Evolutionary conservation across 208 protist species (phyloP).

Genomic region (Dictyostelium gargantuum): DNA sequence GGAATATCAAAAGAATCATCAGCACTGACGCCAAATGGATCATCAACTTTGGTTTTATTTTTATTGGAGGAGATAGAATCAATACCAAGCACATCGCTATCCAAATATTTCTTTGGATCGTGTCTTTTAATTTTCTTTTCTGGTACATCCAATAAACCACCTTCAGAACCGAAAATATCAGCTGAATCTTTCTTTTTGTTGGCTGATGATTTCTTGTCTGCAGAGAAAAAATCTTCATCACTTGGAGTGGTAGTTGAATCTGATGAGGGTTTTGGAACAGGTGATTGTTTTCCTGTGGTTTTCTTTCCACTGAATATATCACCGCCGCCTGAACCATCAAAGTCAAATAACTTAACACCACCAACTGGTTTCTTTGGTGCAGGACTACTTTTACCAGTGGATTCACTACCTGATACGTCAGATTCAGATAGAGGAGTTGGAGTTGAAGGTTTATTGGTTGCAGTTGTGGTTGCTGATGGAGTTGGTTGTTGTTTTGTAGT

Average conservation of each 20-base stretch:
- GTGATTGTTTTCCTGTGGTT: background rate
- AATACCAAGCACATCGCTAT: conserved; percentile 23
- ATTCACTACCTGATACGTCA: background rate
- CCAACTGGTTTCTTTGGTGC: conserved; percentile 49
- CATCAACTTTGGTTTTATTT: background rate
- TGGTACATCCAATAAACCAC: conserved; percentile 34
- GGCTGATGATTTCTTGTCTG: background rate
- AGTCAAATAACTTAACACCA: conserved; percentile 62
- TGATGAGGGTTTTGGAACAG: background rate
- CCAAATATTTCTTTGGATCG: conserved; percentile 18
- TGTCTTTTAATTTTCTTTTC: conserved; percentile 26
- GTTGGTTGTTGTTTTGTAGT: background rate
- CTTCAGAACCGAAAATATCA: conserved; percentile 23
- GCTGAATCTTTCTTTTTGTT: background rate
- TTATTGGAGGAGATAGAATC: background rate
- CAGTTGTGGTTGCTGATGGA: too few species aligned
- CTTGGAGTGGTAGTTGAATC: background rate
- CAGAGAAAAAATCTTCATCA: conserved; percentile 9
- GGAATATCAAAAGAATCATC: background rate
- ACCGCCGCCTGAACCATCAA: background rate
- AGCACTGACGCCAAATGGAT: background rate
- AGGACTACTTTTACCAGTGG: background rate
- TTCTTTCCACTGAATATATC: background rate
- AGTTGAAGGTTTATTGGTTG: background rate
- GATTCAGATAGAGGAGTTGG: background rate